Conservation (phyloP, 495 filamentous ascomycete species). For the Thozetella sp. region DNA sequence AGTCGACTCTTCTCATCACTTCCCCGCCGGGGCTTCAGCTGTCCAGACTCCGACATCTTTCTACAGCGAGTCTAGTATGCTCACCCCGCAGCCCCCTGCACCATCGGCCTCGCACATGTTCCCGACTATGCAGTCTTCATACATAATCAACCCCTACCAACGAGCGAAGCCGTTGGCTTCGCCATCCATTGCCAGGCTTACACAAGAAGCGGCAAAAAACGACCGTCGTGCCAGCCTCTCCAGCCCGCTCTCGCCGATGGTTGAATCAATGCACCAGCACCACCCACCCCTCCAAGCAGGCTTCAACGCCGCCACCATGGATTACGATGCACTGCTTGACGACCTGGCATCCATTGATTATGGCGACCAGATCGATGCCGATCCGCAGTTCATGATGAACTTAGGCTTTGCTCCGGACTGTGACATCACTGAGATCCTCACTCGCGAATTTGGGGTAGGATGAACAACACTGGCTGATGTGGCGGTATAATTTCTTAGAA, state of each 20-base stretch:
- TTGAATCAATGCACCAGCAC: conserved; percentile 17
- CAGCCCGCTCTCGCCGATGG: conserved; percentile 5
- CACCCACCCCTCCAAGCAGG: conserved; percentile 6
- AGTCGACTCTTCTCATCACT: neutral
- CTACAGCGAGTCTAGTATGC: neutral
- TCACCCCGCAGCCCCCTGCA: neutral
- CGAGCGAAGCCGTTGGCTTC: conserved; percentile 24
- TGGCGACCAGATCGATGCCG: conserved; percentile 50
- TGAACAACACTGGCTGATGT: neutral
- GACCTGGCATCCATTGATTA: conserved; percentile 66
- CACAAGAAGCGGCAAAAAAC: neutral
- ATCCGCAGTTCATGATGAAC: conserved; percentile 50
- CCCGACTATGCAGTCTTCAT: conserved; percentile 15
- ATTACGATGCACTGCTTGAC: conserved; percentile 63
- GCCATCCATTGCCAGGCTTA: conserved; percentile 13
- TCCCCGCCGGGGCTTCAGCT: neutral
- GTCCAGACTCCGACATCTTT: conserved; percentile 9
- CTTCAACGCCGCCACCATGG: conserved; percentile 22
- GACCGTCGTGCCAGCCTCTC: neutral
- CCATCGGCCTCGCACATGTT: conserved; percentile 2
- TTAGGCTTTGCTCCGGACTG: conserved; percentile 55
- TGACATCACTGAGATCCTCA: conserved; percentile 25
- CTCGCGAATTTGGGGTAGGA: conserved; percentile 8
- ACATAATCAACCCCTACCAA: conserved; percentile 28
- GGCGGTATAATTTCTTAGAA: too few relatives aligned